Conservation (phyloP, 345 rosid species). For the Eucalyptus caleyi region DNA sequence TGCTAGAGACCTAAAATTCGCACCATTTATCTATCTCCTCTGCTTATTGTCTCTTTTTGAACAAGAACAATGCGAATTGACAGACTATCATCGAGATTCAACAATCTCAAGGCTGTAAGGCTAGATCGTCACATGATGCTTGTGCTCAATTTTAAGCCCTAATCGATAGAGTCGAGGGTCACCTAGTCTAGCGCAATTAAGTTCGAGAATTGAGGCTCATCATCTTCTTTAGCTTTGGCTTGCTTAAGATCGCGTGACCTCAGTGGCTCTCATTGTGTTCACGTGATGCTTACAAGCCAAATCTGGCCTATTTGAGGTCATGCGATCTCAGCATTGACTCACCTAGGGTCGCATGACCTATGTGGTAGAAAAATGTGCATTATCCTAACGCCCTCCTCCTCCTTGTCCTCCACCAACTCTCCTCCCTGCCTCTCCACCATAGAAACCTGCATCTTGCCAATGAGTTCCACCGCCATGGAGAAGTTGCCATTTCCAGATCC, state of each 20-base stretch:
- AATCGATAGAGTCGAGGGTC: background rate
- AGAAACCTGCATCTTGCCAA: background rate
- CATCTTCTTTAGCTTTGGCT: background rate
- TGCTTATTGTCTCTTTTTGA: background rate
- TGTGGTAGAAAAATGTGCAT: background rate
- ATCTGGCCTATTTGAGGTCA: background rate
- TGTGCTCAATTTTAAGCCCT: background rate
- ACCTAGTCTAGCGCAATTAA: background rate
- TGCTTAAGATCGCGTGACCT: background rate
- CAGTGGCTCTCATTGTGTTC: background rate
- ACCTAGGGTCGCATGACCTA: too few species aligned
- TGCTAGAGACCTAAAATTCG: accelerated
- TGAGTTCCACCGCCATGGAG: background rate
- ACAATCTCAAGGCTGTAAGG: background rate
- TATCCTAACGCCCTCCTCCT: background rate
- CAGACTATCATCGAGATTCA: accelerated
- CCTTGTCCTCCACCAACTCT: background rate
- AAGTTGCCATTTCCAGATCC: background rate
- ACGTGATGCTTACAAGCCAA: background rate
- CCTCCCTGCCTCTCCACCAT: background rate
- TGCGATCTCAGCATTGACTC: too few species aligned
- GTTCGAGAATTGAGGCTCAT: background rate
- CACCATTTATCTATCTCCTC: background rate
- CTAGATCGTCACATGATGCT: background rate
- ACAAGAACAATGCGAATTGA: background rate